Base-by-base conservation (phyloP, 768 basidiomycete species). In the Tylopilus balloui region DNA sequence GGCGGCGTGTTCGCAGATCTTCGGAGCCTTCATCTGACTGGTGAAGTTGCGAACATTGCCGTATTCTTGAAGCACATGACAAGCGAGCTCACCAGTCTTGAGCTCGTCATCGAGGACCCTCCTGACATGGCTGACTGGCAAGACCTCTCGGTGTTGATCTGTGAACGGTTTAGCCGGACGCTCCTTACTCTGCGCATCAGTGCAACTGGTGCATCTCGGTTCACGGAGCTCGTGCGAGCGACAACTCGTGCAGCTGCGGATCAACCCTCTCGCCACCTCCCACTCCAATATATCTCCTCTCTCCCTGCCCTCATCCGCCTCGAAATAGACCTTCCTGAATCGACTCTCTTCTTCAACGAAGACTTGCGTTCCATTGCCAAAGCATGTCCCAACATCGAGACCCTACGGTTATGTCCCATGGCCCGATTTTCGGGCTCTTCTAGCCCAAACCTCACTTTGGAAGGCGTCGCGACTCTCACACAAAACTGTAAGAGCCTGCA, bases 251-350 rank as follows among this genome's bases (percentile, higher is more conserved):
- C 74, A 17, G 73, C 69, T 11, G 54, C 57, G 8, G 86, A 86
- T 53, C 74, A 79, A 20, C 75, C 83, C 12, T 73, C 78, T 40
- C 75, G 73, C 25, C 78, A 77, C 48, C 78, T 90, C 21, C 77
- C 84, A 15, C 73, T 90, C 45, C 78, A 82, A 53, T 68, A 78
- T 49, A 65, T 90, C 21, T 69, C 71, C 17, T 69, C 69, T 35
- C 73, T 90, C 25, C 77, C 79, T 20, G 66, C 64, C 35, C 73
- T 90, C 48, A 60, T 70, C 25, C 78, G 81, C n/a, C 71, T 90
- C 39, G 86, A 87, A 31, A 76, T 89, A 47, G 88, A 90, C 62
- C 81, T 90, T 49, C 85, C 88, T 12, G 86, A 88, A 62, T 88
- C 86, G 5, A 73, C 80, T 45, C 69, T 86, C 48, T 83, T 89